Evolutionary conservation across 257 asterid genomes (phyloP), one percentile per base, ranked within the genome.

Genomic region (Orobanche coerulescens): DNA sequence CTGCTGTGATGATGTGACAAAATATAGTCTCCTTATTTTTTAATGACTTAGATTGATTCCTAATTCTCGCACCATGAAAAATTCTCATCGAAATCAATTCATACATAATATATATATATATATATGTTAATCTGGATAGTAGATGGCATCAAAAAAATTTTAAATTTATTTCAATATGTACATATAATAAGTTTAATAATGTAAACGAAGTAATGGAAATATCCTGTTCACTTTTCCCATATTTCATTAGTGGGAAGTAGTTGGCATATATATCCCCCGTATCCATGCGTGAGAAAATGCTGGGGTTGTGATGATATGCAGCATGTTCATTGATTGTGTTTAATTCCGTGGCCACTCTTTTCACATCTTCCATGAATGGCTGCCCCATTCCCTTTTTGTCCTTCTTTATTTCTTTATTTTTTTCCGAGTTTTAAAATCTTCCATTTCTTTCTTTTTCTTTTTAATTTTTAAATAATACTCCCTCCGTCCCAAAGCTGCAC

Each of bases 311-410:
- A 30, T 30, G 36, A 30, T 30, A 30, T 71, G 66, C 57, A 66
- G 66, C 57, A 66, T 72, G 65, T 50, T 63, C 71, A 62, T 63
- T 67, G 50, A 47, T 67, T 60, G 30, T n/a, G 47, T n/a, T n/a
- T 42, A 36, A 39, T 62, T 37, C 51, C 51, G 49, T 66, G 69
- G 19, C 46, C 58, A 37, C 73, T 61, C 65, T 51, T 3, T 20
- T 50, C 68, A 12, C 55, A 47, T 53, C 43, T 33, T 58, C 70
- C 59, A 65, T 33, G 40, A 66, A 23, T 14, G 69, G 64, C 64
- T 37, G 76, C 62, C 62, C 71, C 76, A 58, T 68, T 12, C 39
- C 70, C 76, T 62, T 72, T 72, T 71, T 71, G 48, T 44, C 61
- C 62, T 39, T 68, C n/a, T n/a, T 66, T 13, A 50, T 11, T 18